Evolutionary conservation across 2,329 filamentous ascomycete genomes (phyloP).

Genomic region (Akanthomyces uredinophilus): DNA sequence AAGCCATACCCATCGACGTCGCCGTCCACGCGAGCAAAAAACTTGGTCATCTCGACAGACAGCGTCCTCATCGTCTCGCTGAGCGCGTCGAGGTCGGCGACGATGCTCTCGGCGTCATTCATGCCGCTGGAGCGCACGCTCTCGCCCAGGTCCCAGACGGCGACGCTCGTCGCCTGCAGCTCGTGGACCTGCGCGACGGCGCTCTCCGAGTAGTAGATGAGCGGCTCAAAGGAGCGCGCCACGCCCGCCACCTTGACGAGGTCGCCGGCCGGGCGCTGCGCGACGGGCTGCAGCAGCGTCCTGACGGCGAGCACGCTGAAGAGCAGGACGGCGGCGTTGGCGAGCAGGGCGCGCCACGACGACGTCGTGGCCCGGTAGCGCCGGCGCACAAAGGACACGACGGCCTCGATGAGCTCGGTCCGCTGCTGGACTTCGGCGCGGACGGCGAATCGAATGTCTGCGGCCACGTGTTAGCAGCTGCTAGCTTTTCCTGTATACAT

Average conservation of each 20-base stretch:
- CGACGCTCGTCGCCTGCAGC: conserved; percentile 83
- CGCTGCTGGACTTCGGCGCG: conserved; percentile 84
- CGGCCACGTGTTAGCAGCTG: background rate
- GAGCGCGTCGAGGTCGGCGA: conserved; percentile 76
- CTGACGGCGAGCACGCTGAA: conserved; percentile 61
- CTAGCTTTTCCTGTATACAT: no score
- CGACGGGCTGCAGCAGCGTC: conserved; percentile 64
- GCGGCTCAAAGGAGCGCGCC: conserved; percentile 85
- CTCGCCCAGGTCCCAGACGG: conserved; percentile 92
- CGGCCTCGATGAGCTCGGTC: conserved; percentile 75
- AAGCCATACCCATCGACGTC: conserved; percentile 72
- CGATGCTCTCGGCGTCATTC: conserved; percentile 82
- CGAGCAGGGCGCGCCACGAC: conserved; percentile 63
- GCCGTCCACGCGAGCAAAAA: conserved; percentile 89
- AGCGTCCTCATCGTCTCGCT: conserved; percentile 81
- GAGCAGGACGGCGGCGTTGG: conserved; percentile 56
- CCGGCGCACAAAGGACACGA: conserved; percentile 57
- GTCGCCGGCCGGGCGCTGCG: conserved; percentile 46
- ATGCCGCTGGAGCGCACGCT: conserved; percentile 85
- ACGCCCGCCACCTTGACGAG: conserved; percentile 86
- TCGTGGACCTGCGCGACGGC: conserved; percentile 81
- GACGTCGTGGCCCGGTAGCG: conserved; percentile 58
- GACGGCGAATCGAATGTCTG: conserved; percentile 83
- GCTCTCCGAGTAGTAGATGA: conserved; percentile 92
- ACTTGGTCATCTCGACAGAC: conserved; percentile 79